phyloP scores from a whole-genome alignment of 495 filamentous ascomycete species.

The Neurospora sp. region DNA sequence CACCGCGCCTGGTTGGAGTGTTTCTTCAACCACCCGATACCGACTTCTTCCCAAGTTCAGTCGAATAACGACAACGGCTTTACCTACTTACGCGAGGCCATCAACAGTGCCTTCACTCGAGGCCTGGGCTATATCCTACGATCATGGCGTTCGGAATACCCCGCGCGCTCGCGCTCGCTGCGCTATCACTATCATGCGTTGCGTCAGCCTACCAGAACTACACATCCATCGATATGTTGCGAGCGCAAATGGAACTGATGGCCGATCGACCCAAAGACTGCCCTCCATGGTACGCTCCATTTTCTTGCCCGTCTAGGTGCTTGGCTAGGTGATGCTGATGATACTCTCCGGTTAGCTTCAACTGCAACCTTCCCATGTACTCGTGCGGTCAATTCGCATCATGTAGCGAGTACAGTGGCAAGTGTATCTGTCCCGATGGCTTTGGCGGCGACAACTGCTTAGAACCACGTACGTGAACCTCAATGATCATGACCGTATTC shows the following conservation, averaged over 20 bases:
- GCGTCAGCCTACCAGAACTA: conserved; percentile 34
- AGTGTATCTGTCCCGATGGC: conserved; percentile 83
- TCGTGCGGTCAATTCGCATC: conserved; percentile 78
- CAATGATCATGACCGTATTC: background rate
- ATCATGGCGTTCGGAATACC: conserved; percentile 29
- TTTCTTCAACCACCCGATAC: background rate
- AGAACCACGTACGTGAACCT: conserved; percentile 47
- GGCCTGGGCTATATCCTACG: conserved; percentile 8
- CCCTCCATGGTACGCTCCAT: conserved; percentile 48
- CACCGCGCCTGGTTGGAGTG: background rate
- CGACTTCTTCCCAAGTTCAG: background rate
- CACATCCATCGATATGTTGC: conserved; percentile 39
- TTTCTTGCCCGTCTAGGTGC: background rate
- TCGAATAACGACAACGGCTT: background rate
- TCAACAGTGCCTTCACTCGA: background rate
- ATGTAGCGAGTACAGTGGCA: conserved; percentile 79
- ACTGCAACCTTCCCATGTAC: conserved; percentile 90
- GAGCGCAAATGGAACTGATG: conserved; percentile 40
- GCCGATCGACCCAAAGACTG: conserved; percentile 49
- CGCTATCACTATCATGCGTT: conserved; percentile 32
- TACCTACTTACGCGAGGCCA: background rate
- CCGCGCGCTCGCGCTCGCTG: conserved; percentile 24
- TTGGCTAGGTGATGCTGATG: conserved; percentile 10
- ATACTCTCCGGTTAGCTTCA: conserved; percentile 54
- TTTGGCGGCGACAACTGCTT: conserved; percentile 92